These are phyloP conservation scores for Akebia trifoliata DNA, from an alignment of 164 flowering plant species.

Conservation along the genomic window DNA sequence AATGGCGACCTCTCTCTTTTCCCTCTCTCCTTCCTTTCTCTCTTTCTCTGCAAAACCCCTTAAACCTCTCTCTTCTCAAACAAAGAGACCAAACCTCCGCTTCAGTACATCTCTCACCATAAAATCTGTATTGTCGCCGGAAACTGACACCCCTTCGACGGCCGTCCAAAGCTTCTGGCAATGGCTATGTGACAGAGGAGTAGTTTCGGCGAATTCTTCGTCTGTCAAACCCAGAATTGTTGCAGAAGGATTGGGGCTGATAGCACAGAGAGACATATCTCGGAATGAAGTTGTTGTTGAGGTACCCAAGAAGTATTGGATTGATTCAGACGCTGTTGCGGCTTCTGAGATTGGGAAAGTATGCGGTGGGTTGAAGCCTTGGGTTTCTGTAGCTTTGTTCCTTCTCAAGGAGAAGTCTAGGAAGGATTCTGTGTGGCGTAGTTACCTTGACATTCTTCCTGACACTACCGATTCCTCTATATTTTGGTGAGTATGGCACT, in stretches of 20 bases:
- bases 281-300: constrained; percentile 78
- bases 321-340: constrained; percentile 69
- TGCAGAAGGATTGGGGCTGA: constrained; percentile 70
- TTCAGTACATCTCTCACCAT: constrained; percentile 9
- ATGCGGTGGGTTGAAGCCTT: constrained; percentile 73
- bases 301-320: constrained; percentile 80
- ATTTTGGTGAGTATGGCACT: constrained; percentile 63
- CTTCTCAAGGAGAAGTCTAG: constrained; percentile 62
- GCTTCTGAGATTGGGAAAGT: constrained; percentile 75
- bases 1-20: constrained; percentile 10
- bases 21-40: constrained; percentile 17
- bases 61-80: constrained; percentile 8
- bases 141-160: constrained; percentile 23
- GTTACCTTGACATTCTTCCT: constrained; percentile 69
- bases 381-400: constrained; percentile 85
- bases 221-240: constrained; percentile 51
- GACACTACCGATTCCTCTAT: constrained; percentile 64
- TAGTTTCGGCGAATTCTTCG: constrained; percentile 51
- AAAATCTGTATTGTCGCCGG: constrained; percentile 21
- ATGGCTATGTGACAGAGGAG: constrained; percentile 65
- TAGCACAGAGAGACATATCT: constrained; percentile 58
- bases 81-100: constrained; percentile 13
- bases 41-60: constrained; percentile 18
- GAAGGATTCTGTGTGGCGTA: constrained; percentile 55
- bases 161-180: constrained; percentile 59